Evolutionary conservation across 345 rosid species (phyloP).

Genomic region (Citrus unshiu): DNA sequence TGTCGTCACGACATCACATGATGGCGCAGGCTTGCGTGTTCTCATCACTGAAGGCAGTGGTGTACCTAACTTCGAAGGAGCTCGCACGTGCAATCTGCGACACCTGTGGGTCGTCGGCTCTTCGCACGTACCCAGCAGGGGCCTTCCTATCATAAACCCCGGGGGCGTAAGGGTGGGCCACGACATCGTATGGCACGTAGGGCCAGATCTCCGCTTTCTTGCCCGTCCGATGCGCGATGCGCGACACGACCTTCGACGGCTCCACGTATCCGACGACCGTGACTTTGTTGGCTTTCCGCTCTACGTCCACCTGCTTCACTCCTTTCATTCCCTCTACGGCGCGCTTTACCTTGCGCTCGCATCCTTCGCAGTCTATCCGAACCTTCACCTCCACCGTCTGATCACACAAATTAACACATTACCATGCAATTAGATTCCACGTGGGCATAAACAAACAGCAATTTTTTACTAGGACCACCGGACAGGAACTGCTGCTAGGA

Average conservation of each 20-base stretch:
- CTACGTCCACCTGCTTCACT: slow-evolving; percentile 69
- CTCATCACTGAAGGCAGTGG: slow-evolving; percentile 95
- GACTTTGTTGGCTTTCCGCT: slow-evolving; percentile 74
- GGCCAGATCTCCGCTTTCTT: slow-evolving; percentile 93
- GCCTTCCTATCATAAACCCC: slow-evolving; percentile 94
- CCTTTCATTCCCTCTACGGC: slow-evolving; percentile 92
- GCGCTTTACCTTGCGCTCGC: slow-evolving; percentile 81
- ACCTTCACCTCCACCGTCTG: slow-evolving; percentile 97
- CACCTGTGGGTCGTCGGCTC: slow-evolving; percentile 51
- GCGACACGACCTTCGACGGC: slow-evolving; percentile 63
- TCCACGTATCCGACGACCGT: slow-evolving; percentile 88
- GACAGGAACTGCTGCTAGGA: background rate
- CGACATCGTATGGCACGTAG: slow-evolving; percentile 84
- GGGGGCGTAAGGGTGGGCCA: slow-evolving; percentile 85
- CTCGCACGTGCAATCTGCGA: slow-evolving; percentile 86
- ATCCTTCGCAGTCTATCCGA: slow-evolving; percentile 92
- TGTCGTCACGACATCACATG: slow-evolving; percentile 43
- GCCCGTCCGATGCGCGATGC: slow-evolving; percentile 84
- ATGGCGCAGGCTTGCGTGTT: slow-evolving; percentile 63
- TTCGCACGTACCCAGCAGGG: slow-evolving; percentile 80
- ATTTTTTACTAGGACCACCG: no score
- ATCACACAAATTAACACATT: background rate
- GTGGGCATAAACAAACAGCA: background rate
- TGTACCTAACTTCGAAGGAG: slow-evolving; percentile 93
- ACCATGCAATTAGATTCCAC: background rate